Percentiles rank a stretch among this genome's conserved stretches.
These are phyloP conservation scores for Sonneratia caseolaris DNA, from an alignment of 345 rosid genomes.

Conservation along the genomic window DNA sequence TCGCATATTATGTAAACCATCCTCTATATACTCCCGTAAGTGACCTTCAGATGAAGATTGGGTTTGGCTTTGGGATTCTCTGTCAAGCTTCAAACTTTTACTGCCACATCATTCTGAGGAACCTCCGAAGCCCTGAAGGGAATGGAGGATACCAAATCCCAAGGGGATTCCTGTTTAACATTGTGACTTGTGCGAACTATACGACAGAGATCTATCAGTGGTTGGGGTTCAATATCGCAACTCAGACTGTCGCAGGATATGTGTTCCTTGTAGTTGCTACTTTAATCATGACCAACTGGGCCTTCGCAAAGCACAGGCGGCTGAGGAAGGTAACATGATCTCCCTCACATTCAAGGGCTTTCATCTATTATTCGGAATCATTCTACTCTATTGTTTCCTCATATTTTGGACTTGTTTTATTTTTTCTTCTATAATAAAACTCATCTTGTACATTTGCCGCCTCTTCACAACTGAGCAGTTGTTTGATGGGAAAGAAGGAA, in stretches of 20 bases:
- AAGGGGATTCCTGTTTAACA: conserved; percentile 77
- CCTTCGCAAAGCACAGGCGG: conserved; percentile 87
- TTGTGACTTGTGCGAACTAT: conserved; percentile 96
- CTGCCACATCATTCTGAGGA: conserved; percentile 77
- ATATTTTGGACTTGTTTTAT: not conserved
- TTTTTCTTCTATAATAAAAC: too few species aligned
- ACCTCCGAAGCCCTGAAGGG: conserved; percentile 61
- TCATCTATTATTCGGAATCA: not conserved
- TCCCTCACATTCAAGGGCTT: not conserved
- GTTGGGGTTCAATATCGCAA: conserved; percentile 94
- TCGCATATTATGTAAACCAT: conserved; percentile 92
- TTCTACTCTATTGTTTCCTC: not conserved
- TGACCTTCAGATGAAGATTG: conserved; percentile 89
- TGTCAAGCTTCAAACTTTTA: conserved; percentile 80
- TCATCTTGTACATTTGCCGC: not conserved
- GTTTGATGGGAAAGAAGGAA: conserved; percentile 91
- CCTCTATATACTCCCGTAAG: conserved; percentile 86
- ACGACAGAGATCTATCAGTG: conserved; percentile 96
- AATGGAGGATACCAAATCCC: conserved; percentile 93
- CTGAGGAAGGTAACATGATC: conserved; percentile 59
- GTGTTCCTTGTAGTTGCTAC: conserved; percentile 74
- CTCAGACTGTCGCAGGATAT: conserved; percentile 87
- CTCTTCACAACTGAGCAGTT: conserved; percentile 31
- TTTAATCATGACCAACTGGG: conserved; percentile 93
- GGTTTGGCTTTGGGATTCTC: conserved; percentile 73